Percentiles rank a stretch among this genome's conserved stretches.
Evolutionary conservation across 108 stramenopile genomes (phyloP).

Genomic region (Skeletonema tropicum): DNA sequence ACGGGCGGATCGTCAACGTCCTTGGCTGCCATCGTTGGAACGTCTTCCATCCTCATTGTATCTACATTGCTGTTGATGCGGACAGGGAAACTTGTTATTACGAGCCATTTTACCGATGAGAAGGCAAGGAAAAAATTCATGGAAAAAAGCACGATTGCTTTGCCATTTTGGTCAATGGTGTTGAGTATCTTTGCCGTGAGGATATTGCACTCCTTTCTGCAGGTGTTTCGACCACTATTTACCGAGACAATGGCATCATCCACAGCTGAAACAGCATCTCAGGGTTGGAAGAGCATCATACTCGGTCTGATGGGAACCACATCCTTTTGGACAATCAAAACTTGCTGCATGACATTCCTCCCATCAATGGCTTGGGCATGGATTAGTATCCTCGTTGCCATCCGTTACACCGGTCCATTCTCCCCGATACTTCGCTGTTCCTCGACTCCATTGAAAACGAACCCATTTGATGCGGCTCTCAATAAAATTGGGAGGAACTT

Average conservation of each 20-base stretch:
- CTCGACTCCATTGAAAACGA: conserved; percentile 26
- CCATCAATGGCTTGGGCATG: conserved; percentile 31
- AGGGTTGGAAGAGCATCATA: conserved; percentile 1
- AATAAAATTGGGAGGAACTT: conserved; percentile 25
- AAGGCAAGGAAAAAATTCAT: conserved; percentile 6
- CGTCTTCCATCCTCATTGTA: conserved; percentile 1
- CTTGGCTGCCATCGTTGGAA: background rate
- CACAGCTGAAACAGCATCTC: background rate
- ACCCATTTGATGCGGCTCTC: conserved; percentile 36
- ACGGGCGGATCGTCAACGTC: background rate
- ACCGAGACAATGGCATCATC: background rate
- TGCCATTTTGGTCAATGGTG: conserved; percentile 40
- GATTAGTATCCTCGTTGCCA: conserved; percentile 12
- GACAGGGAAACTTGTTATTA: conserved; percentile 15
- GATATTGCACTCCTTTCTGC: background rate
- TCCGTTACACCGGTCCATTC: conserved; percentile 25
- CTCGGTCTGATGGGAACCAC: conserved; percentile 7
- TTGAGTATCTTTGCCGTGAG: conserved; percentile 10
- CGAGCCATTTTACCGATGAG: conserved; percentile 19
- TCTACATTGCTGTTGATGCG: conserved; percentile 10
- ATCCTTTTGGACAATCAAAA: conserved; percentile 11
- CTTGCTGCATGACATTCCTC: conserved; percentile 1
- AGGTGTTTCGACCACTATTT: conserved; percentile 1
- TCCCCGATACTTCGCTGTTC: conserved; percentile 37
- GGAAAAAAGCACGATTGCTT: conserved; percentile 14